These are phyloP conservation scores for Verticillium nonalfalfae DNA, from an alignment of 2,329 filamentous ascomycete genomes.

Conservation along the genomic window DNA sequence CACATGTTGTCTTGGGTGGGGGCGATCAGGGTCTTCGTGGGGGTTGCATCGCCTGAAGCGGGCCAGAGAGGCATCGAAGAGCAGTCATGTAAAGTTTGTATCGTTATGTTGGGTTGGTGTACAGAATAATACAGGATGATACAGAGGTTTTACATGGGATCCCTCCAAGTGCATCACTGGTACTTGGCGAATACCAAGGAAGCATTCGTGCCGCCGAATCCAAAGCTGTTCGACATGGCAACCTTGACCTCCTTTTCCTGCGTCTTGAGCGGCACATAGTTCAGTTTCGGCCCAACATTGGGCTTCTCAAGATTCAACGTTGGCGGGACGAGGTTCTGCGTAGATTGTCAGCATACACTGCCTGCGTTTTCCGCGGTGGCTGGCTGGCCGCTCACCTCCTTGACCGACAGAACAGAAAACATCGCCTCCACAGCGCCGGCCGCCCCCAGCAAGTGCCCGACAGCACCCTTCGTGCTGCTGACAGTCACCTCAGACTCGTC, in stretches of 20 bases:
- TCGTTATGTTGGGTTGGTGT: not conserved
- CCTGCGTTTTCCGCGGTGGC: too few relatives aligned
- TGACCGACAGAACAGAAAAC: slow-evolving; percentile 73
- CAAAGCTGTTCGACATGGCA: slow-evolving; percentile 90
- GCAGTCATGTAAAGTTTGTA: too few relatives aligned
- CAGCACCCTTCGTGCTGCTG: slow-evolving; percentile 89
- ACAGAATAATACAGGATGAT: not conserved
- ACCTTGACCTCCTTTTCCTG: slow-evolving; percentile 67
- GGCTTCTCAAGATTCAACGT: slow-evolving; percentile 74
- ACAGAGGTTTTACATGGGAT: not conserved
- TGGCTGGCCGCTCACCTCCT: slow-evolving; percentile 53
- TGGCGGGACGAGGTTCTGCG: slow-evolving; percentile 70
- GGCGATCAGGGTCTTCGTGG: not conserved
- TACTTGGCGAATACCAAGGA: slow-evolving; percentile 65
- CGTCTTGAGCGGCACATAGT: slow-evolving; percentile 69
- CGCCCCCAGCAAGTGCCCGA: slow-evolving; percentile 87
- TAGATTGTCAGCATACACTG: not conserved
- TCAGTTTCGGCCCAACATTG: slow-evolving; percentile 67
- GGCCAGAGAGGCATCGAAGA: too few relatives aligned
- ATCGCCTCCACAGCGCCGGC: slow-evolving; percentile 87
- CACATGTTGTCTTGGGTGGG: not conserved
- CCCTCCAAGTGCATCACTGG: not conserved
- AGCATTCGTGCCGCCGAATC: slow-evolving; percentile 95
- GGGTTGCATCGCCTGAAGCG: not conserved
- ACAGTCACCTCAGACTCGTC: slow-evolving; percentile 64